phyloP scores from a whole-genome alignment of 2,329 filamentous ascomycete species.

The Trichoderma pleuroti region DNA sequence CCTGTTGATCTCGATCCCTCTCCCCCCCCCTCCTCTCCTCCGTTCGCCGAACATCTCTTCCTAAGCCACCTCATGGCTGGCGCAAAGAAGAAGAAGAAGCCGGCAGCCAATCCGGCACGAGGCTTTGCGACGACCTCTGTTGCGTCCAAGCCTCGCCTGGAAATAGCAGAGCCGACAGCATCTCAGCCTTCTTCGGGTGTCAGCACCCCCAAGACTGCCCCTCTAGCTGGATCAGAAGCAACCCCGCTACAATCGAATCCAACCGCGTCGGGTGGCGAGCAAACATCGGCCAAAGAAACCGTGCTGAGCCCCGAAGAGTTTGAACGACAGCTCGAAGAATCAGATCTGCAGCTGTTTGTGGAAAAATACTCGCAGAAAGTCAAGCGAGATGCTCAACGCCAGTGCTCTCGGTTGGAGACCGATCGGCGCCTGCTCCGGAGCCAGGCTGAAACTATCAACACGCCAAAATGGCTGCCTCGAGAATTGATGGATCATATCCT shows the following conservation, averaged over 20 bases:
- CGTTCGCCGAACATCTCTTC: not conserved
- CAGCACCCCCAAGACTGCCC: conserved; percentile 29
- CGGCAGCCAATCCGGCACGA: conserved; percentile 78
- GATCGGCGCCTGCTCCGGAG: conserved; percentile 77
- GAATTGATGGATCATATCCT: conserved; percentile 77
- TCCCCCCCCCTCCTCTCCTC: not conserved
- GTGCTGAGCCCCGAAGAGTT: conserved; percentile 80
- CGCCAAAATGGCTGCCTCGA: conserved; percentile 73
- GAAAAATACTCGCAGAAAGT: conserved; percentile 80
- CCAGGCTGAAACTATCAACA: conserved; percentile 70
- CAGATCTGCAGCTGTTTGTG: conserved; percentile 83
- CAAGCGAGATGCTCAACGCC: conserved; percentile 72
- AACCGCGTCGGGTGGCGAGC: not conserved
- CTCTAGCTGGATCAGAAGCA: conserved; percentile 28
- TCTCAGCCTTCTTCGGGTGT: conserved; percentile 24
- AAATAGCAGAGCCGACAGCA: conserved; percentile 43
- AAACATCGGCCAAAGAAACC: conserved; percentile 32
- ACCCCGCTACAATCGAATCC: conserved; percentile 21
- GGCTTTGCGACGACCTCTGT: conserved; percentile 93
- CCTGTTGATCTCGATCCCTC: not conserved
- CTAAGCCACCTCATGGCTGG: conserved; percentile 56
- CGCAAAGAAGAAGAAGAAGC: conserved; percentile 86
- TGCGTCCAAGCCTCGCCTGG: conserved; percentile 73
- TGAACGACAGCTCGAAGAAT: conserved; percentile 81
- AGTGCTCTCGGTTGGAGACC: conserved; percentile 74